These are phyloP conservation scores for Heterobasidion annosum DNA, from an alignment of 1,284 basidiomycete species.

Conservation along the genomic window DNA sequence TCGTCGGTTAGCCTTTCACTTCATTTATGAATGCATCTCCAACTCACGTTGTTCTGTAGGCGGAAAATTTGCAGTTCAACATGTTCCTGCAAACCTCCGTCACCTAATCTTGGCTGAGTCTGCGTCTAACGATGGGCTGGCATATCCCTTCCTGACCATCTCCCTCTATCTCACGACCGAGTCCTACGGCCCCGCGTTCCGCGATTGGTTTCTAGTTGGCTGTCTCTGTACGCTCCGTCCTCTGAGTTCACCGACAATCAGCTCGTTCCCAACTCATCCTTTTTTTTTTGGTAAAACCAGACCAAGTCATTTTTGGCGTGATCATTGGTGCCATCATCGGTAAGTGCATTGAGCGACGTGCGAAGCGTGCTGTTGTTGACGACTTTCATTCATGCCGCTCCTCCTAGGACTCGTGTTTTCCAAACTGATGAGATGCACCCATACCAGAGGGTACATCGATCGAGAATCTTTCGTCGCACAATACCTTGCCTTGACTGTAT, in stretches of 20 bases:
- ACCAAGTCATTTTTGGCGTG: slow-evolving; percentile 1
- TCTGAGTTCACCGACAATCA: slow-evolving; percentile 48
- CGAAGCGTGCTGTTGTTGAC: no score
- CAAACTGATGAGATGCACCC: slow-evolving; percentile 76
- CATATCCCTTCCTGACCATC: slow-evolving; percentile 88
- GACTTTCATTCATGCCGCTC: no score
- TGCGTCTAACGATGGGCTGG: slow-evolving; percentile 81
- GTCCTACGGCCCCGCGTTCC: slow-evolving; percentile 54
- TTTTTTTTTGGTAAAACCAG: background rate
- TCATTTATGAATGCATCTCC: background rate
- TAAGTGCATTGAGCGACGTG: background rate
- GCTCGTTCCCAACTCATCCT: background rate
- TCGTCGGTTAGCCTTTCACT: slow-evolving; percentile 29
- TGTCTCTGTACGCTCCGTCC: slow-evolving; percentile 67
- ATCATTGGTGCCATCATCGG: slow-evolving; percentile 1
- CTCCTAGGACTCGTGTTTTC: slow-evolving; percentile 37
- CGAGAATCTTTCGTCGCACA: slow-evolving; percentile 88
- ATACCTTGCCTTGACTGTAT: slow-evolving; percentile 76
- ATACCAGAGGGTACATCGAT: slow-evolving; percentile 73
- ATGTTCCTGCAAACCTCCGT: slow-evolving; percentile 81
- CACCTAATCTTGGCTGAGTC: slow-evolving; percentile 85
- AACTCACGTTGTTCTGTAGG: slow-evolving; percentile 33
- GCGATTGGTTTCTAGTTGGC: slow-evolving; percentile 74
- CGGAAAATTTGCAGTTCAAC: slow-evolving; percentile 81
- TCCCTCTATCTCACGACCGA: slow-evolving; percentile 83